A percentile compares a stretch with the other conserved stretches of the same genome.
Conservation (phyloP, 495 filamentous ascomycete species). For the Penicillium pancosmium region DNA sequence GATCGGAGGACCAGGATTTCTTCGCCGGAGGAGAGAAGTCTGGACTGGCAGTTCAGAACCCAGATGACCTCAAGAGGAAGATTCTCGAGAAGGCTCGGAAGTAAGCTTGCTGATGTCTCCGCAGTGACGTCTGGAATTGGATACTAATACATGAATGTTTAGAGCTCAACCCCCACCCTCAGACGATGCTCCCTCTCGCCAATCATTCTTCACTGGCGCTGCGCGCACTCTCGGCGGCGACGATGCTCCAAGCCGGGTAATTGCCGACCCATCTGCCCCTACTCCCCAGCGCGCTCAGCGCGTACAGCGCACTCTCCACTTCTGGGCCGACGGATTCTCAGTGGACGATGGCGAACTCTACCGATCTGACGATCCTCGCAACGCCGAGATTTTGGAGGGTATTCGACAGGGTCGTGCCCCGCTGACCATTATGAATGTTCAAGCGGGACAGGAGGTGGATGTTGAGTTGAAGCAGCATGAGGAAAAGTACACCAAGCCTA, state of each 20-base stretch:
- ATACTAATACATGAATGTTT: constrained; percentile 6
- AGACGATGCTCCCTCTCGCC: constrained; percentile 56
- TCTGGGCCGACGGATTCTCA: constrained; percentile 94
- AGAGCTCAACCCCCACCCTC: constrained; percentile 64
- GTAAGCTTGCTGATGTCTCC: constrained; percentile 46
- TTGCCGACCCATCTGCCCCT: constrained; percentile 63
- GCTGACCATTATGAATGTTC: constrained; percentile 84
- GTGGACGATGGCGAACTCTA: constrained; percentile 93
- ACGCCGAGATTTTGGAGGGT: constrained; percentile 76
- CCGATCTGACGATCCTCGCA: constrained; percentile 84
- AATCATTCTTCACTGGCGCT: constrained; percentile 71
- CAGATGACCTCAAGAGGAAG: constrained; percentile 70
- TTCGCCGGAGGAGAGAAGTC: constrained; percentile 98
- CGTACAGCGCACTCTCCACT: constrained; percentile 75
- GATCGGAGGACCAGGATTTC: constrained; percentile 71
- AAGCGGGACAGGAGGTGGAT: constrained; percentile 82
- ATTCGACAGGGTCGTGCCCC: constrained; percentile 89
- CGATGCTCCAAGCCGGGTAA: constrained; percentile 71
- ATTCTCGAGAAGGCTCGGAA: constrained; percentile 81
- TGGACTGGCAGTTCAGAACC: constrained; percentile 92
- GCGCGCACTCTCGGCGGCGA: constrained; percentile 91
- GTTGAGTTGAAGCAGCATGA: constrained; percentile 86
- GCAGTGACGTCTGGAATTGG: not conserved
- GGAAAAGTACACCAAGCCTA: constrained; percentile 78
- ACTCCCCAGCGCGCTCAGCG: constrained; percentile 46